These are phyloP conservation scores for Plantago coronopus DNA, from an alignment of 305 asterid genomes.

Conservation along the genomic window DNA sequence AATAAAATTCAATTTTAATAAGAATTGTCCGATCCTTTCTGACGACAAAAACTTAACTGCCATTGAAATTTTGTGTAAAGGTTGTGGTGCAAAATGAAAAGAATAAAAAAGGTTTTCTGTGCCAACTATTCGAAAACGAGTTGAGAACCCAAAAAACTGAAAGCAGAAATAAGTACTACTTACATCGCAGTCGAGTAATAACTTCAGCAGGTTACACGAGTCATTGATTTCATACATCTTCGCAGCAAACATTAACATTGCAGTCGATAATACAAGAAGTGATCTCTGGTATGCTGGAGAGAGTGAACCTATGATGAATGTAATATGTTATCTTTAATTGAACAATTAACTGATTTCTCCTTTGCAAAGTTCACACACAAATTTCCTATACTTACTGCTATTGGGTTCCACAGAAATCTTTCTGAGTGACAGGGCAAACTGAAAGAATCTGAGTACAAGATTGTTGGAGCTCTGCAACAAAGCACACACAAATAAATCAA, in stretches of 20 bases:
- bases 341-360: neutral
- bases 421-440: conserved; percentile 76
- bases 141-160: conserved; percentile 9
- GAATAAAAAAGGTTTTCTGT: too few relatives aligned
- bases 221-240: conserved; percentile 61
- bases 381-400: conserved; percentile 58
- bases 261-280: conserved; percentile 69
- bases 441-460: conserved; percentile 65
- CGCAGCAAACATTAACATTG: conserved; percentile 71
- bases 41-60: too few relatives aligned
- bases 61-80: too few relatives aligned
- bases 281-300: conserved; percentile 69
- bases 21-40: too few relatives aligned
- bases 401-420: conserved; percentile 61
- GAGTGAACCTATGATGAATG: conserved; percentile 46
- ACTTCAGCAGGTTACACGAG: conserved; percentile 43
- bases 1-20: too few relatives aligned
- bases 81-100: too few relatives aligned
- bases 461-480: conserved; percentile 57
- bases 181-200: conserved; percentile 56
- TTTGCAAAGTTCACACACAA: conserved; percentile 1
- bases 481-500: conserved; percentile 11
- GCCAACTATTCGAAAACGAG: neutral
- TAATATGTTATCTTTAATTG: conserved; percentile 16
- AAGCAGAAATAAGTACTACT: conserved; percentile 30